Evolutionary conservation across 2,329 filamentous ascomycete genomes (phyloP).

Genomic region (Colletotrichum chlorophyti): DNA sequence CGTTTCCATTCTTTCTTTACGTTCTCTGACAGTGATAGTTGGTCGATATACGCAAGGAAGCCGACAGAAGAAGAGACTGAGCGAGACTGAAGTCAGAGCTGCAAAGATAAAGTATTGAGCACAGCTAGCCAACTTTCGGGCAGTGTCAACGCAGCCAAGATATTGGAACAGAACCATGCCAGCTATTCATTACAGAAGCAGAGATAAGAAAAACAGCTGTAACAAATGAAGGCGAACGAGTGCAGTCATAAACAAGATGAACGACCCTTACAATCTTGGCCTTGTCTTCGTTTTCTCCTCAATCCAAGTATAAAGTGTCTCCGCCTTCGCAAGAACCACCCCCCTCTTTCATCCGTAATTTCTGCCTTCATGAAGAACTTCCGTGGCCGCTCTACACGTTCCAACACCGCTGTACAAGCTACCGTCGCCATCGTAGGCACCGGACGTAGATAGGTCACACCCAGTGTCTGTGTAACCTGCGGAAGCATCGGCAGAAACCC

Average conservation of each 20-base stretch:
- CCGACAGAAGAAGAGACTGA: no score
- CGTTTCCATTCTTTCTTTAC: neutral
- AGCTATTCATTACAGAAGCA: no score
- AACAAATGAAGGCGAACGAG: no score
- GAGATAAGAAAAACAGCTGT: no score
- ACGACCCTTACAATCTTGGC: neutral
- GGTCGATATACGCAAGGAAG: neutral
- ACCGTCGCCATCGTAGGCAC: neutral
- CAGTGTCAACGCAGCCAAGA: no score
- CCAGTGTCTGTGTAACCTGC: neutral
- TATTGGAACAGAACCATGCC: no score
- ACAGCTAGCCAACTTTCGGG: no score
- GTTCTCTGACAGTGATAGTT: neutral
- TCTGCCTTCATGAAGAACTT: neutral
- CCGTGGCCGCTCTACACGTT: neutral
- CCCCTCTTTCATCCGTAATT: neutral
- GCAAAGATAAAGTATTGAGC: no score
- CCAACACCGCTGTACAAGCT: neutral
- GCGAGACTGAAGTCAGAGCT: no score
- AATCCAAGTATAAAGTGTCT: neutral
- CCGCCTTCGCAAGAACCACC: neutral
- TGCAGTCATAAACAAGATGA: no score
- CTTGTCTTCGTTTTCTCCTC: neutral
- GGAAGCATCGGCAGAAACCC: neutral
- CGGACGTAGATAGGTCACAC: neutral